Evolutionary conservation across 208 protist genomes (phyloP).

Genomic region (Kentomonas sorsogonicus): DNA sequence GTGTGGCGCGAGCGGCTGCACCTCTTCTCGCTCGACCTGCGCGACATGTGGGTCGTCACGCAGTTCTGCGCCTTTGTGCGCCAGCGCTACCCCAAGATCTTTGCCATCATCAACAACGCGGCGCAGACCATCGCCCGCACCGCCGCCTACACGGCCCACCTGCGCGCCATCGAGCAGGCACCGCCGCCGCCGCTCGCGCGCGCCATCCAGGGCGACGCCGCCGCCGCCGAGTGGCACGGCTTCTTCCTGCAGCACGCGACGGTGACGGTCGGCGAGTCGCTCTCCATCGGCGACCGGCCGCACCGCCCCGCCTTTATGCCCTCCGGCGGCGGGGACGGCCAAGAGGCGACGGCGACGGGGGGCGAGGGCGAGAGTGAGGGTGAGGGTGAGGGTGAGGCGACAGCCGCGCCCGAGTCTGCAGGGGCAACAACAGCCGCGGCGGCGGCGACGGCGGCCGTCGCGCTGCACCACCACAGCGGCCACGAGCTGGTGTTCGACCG

Average conservation of each 20-base stretch:
- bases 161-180: slow-evolving; percentile 65
- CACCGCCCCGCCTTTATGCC: slow-evolving; percentile 44
- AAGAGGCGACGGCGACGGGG: neutral
- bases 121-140: slow-evolving; percentile 95
- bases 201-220: slow-evolving; percentile 36
- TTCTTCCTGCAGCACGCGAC: slow-evolving; percentile 79
- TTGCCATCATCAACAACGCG: slow-evolving; percentile 97
- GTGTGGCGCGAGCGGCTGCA: slow-evolving; percentile 89
- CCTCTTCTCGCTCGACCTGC: slow-evolving; percentile 93
- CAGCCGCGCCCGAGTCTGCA: neutral
- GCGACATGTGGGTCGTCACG: slow-evolving; percentile 91
- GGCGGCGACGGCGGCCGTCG: slow-evolving; percentile 6
- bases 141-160: slow-evolving; percentile 85
- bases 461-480: slow-evolving; percentile 12
- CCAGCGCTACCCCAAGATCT: slow-evolving; percentile 63
- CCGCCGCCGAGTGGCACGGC: slow-evolving; percentile 57
- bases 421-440: neutral
- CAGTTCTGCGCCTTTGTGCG: slow-evolving; percentile 88
- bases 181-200: slow-evolving; percentile 38
- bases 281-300: slow-evolving; percentile 53
- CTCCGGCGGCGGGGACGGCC: no score
- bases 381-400: neutral
- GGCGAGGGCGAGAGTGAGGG: neutral
- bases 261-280: slow-evolving; percentile 64
- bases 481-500: slow-evolving; percentile 70